Conservation (phyloP, 2,329 filamentous ascomycete genomes). For the Thermomyces lanuginosus region DNA sequence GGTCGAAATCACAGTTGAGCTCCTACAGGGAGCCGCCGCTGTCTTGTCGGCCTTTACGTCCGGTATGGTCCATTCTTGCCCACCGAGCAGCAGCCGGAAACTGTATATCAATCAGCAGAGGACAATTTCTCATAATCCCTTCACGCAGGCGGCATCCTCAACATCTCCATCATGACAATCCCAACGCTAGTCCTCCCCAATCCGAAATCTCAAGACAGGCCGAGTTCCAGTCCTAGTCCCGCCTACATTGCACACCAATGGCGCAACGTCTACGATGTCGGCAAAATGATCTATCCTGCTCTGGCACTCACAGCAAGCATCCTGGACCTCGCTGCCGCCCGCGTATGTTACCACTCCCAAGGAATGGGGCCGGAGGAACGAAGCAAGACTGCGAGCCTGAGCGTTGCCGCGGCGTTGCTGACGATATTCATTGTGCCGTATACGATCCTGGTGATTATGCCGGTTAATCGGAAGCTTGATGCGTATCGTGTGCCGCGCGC, state of each 20-base stretch:
- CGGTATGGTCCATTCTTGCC: slow-evolving; percentile 2
- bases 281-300: slow-evolving; percentile 37
- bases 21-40: slow-evolving; percentile 6
- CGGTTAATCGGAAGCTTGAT: slow-evolving; percentile 14
- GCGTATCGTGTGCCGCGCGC: slow-evolving; percentile 7
- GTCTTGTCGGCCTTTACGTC: slow-evolving; percentile 5
- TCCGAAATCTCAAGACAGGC: slow-evolving; percentile 4
- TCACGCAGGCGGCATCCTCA: slow-evolving; percentile 14
- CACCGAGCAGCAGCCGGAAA: too few relatives aligned
- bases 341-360: too few relatives aligned
- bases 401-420: slow-evolving; percentile 14
- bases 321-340: too few relatives aligned
- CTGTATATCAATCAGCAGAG: background rate
- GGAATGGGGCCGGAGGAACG: too few relatives aligned
- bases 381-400: slow-evolving; percentile 11
- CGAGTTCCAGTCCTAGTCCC: slow-evolving; percentile 9
- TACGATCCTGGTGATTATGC: slow-evolving; percentile 15
- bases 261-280: slow-evolving; percentile 28
- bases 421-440: slow-evolving; percentile 19
- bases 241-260: slow-evolving; percentile 17
- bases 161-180: slow-evolving; percentile 11
- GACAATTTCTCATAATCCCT: too few relatives aligned
- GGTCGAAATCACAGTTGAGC: slow-evolving; percentile 6
- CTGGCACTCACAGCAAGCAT: slow-evolving; percentile 37
- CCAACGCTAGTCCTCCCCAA: slow-evolving; percentile 13